Evolutionary conservation across 2,329 filamentous ascomycete species (phyloP).

Genomic region (Bipolaris oryzae): DNA sequence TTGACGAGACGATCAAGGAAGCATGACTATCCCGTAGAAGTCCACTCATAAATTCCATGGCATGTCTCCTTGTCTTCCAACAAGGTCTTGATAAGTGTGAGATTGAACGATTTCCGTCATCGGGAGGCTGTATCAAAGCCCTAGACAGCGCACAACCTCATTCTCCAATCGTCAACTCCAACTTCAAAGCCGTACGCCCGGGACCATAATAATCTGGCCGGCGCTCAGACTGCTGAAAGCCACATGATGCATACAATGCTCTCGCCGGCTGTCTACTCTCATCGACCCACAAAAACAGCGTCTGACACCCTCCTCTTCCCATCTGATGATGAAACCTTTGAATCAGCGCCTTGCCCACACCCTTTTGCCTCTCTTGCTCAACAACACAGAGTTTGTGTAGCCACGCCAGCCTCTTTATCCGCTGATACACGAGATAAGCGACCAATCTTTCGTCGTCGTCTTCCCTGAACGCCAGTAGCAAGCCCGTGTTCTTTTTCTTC

Average conservation of each 20-base stretch:
- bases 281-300: conserved; percentile 60
- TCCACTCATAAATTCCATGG: not conserved
- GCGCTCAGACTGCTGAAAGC: conserved; percentile 55
- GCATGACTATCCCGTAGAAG: not conserved
- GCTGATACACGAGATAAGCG: conserved; percentile 50
- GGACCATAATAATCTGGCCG: conserved; percentile 58
- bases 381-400: conserved; percentile 61
- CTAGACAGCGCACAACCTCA: conserved; percentile 10
- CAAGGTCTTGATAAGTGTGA: not conserved
- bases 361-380: conserved; percentile 53
- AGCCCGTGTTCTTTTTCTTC: conserved; percentile 56
- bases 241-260: conserved; percentile 53
- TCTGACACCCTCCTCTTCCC: conserved; percentile 54
- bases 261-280: conserved; percentile 53
- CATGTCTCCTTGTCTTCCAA: not conserved
- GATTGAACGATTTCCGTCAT: not conserved
- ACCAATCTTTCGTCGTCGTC: conserved; percentile 36
- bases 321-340: conserved; percentile 52
- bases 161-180: conserved; percentile 22
- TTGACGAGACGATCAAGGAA: not conserved
- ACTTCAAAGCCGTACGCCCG: conserved; percentile 52
- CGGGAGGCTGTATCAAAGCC: too few relatives aligned
- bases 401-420: conserved; percentile 46
- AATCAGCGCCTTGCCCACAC: conserved; percentile 55
- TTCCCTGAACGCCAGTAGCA: conserved; percentile 45